phyloP scores from a whole-genome alignment of 495 filamentous ascomycete genomes.

The Aspergillus nanangensis region DNA sequence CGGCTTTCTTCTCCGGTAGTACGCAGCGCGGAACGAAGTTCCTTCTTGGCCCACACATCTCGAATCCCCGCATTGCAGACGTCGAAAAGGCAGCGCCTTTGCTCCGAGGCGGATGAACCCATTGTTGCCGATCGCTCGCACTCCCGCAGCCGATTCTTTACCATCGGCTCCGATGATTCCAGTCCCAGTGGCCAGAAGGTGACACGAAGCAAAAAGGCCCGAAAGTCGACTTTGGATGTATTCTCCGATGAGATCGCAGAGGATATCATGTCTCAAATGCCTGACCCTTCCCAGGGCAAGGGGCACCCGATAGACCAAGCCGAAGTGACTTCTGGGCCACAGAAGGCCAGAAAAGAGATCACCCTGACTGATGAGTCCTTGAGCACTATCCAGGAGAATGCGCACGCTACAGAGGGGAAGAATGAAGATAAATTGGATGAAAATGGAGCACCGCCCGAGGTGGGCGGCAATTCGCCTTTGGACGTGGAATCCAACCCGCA shows the following conservation, averaged over 20 bases:
- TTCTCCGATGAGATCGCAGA: constrained; percentile 67
- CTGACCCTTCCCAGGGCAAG: constrained; percentile 29
- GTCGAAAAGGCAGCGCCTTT: constrained; percentile 59
- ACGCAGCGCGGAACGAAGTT: constrained; percentile 40
- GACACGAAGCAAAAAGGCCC: constrained; percentile 39
- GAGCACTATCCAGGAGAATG: not conserved
- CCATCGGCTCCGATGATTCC: constrained; percentile 28
- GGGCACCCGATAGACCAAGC: constrained; percentile 22
- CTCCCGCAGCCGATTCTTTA: constrained; percentile 58
- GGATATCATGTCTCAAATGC: constrained; percentile 52
- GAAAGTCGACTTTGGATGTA: constrained; percentile 49
- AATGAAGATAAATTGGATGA: no score
- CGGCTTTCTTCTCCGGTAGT: constrained; percentile 33
- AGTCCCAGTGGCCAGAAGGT: constrained; percentile 50
- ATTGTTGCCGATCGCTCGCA: constrained; percentile 24
- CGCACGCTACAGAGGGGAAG: not conserved
- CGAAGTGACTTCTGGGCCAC: not conserved
- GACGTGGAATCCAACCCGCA: constrained; percentile 18
- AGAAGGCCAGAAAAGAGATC: constrained; percentile 10
- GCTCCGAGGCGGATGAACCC: constrained; percentile 48
- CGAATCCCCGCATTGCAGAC: constrained; percentile 44
- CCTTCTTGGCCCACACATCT: constrained; percentile 38
- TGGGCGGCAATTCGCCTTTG: no score
- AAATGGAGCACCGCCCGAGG: no score
- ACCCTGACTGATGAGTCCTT: not conserved